Evolutionary conservation across 805 yeast genomes (phyloP), one percentile per base, ranked within the genome.

Genomic region (Torulaspora quercuum): DNA sequence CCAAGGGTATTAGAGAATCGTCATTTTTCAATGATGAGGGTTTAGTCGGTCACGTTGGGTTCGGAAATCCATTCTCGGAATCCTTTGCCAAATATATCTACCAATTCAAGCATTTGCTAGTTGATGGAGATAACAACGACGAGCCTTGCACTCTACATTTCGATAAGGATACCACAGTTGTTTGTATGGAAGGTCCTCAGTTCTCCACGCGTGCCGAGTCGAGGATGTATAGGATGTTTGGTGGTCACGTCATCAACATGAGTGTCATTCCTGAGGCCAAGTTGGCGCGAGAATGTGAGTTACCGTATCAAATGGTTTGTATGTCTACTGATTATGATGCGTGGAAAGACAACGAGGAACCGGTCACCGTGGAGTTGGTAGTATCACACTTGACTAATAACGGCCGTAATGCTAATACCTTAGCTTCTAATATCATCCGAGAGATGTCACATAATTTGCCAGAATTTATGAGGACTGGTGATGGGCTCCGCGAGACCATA

Each of bases 181-280:
- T 92, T 45, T 92, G 98, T 63, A 92, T 92, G 99, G 99, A 90
- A 65, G 99, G 99, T 27, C 99, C 99, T 3, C 95, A 92, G 33
- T 92, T 92, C 64, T 81, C 94, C 24, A 92, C 98, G 9, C 75
- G 99, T 48, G 97, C 98, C 7, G 99, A 92, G 67, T 88, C 97
- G 9, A 75, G 75, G 58, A 65, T 92, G 65, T 92, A 92, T 69
- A 68, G 74, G 45, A 67, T 83, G 22, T 84, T 92, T 81, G 97
- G 95, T 39, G 97, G 95, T 6, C 77, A 88, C 21, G 94, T 92
- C 38, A 92, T 92, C 62, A 92, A 92, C 69, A 92, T 92, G 99
- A 82, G 94, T 34, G 92, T 87, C 39, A 65, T 92, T 42, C 99
- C 99, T n/a, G 99, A 92, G 68, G 82, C 95, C 25, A 92, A 92